These are phyloP conservation scores for Geosiphon pyriformis DNA, from an alignment of 192 early-diverging fungal species.

Conservation along the genomic window DNA sequence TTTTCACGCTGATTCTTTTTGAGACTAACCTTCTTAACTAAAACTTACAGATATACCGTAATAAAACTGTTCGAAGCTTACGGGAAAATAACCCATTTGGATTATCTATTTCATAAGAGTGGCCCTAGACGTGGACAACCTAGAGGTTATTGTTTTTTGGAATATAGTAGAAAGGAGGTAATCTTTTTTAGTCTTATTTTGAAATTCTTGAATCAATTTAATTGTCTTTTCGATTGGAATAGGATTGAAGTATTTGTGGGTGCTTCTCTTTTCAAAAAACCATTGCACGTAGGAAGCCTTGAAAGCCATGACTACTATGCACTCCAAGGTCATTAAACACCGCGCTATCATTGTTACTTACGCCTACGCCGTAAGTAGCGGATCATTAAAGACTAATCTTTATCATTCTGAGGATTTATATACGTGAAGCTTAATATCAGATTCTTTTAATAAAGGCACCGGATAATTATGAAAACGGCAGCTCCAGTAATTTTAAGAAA, in stretches of 20 bases:
- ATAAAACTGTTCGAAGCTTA: conserved; percentile 62
- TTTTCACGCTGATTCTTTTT: not conserved
- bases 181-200: conserved; percentile 5
- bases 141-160: conserved; percentile 67
- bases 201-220: not conserved
- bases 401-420: not conserved
- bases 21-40: not conserved
- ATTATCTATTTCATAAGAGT: conserved; percentile 60
- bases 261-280: not conserved
- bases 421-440: too few relatives aligned
- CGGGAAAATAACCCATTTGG: conserved; percentile 59
- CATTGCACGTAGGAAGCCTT: conserved; percentile 38
- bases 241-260: too few relatives aligned
- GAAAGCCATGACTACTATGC: conserved; percentile 48
- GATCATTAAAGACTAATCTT: not conserved
- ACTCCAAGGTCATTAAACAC: conserved; percentile 48
- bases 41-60: conserved; percentile 48
- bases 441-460: conserved; percentile 31
- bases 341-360: conserved; percentile 58
- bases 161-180: conserved; percentile 48
- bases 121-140: conserved; percentile 64
- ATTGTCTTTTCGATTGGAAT: not conserved
- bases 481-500: conserved; percentile 25
- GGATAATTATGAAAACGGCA: conserved; percentile 34
- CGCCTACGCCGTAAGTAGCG: conserved; percentile 43